Conservation (phyloP, 176 grass and related monocot species). For the Oryza rufipogon region DNA sequence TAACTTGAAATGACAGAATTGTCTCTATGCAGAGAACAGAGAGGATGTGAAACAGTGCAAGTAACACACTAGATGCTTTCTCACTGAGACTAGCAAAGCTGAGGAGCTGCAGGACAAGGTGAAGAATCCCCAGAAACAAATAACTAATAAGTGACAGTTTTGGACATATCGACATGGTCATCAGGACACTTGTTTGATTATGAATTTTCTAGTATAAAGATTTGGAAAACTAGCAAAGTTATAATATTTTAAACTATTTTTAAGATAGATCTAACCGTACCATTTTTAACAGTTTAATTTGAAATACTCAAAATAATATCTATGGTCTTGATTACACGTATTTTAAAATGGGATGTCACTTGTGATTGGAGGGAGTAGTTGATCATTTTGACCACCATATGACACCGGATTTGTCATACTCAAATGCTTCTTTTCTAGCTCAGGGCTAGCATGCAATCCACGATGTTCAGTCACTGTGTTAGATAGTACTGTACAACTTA, state of each 20-base stretch:
- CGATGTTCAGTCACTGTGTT: conserved; percentile 1
- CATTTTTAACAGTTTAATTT: no score
- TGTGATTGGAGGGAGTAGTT: not conserved
- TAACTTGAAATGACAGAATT: not conserved
- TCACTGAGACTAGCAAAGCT: not conserved
- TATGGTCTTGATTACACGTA: no score
- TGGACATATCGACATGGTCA: no score
- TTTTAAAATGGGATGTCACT: no score
- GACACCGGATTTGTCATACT: not conserved
- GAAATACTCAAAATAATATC: no score
- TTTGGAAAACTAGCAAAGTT: no score
- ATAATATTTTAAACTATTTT: no score
- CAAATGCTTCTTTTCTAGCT: not conserved
- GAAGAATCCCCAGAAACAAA: not conserved
- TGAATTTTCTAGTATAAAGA: no score
- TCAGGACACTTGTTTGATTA: no score
- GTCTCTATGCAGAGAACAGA: conserved; percentile 10
- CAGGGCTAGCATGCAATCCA: not conserved
- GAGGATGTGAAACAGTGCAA: not conserved
- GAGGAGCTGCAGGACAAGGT: not conserved
- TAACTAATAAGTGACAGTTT: no score
- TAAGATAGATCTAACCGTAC: no score
- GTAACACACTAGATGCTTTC: not conserved
- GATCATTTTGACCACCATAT: not conserved
- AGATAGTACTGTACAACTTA: not conserved